Conservation (phyloP, 768 basidiomycete genomes). For the Termitomyces bulborhizus region DNA sequence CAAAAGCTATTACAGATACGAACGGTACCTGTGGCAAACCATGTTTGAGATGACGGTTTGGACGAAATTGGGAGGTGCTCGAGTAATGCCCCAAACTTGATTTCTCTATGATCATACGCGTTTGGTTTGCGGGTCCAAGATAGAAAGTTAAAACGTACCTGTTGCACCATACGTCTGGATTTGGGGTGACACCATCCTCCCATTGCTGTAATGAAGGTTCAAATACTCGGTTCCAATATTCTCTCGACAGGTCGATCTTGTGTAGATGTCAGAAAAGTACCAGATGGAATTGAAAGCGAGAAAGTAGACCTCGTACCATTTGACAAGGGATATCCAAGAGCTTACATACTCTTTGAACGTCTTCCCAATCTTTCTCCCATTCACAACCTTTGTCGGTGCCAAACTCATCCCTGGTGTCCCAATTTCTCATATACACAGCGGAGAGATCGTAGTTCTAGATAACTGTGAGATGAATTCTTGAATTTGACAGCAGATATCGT, state of each 20-base stretch:
- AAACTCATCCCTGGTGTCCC: constrained; percentile 83
- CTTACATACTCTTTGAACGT: constrained; percentile 77
- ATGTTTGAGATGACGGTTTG: constrained; percentile 29
- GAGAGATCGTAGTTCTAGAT: constrained; percentile 72
- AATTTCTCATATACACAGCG: constrained; percentile 94
- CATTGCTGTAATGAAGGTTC: constrained; percentile 77
- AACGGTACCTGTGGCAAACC: constrained; percentile 74
- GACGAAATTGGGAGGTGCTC: constrained; percentile 41
- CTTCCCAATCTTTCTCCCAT: constrained; percentile 95
- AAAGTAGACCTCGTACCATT: constrained; percentile 43
- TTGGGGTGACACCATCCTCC: constrained; percentile 79
- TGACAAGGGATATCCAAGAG: constrained; percentile 66
- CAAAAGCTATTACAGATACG: neutral
- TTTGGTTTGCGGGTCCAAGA: neutral
- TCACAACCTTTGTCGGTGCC: constrained; percentile 81
- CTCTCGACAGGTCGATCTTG: constrained; percentile 79
- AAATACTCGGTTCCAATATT: constrained; percentile 92
- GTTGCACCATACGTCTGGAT: constrained; percentile 94
- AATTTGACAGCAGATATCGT: neutral
- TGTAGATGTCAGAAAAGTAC: neutral
- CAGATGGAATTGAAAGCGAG: neutral
- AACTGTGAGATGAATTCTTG: neutral
- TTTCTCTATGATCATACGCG: neutral
- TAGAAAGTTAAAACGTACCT: constrained; percentile 31
- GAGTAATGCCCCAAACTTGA: constrained; percentile 43